Evolutionary conservation across 805 yeast species (phyloP).

Genomic region (Candida corydali): DNA sequence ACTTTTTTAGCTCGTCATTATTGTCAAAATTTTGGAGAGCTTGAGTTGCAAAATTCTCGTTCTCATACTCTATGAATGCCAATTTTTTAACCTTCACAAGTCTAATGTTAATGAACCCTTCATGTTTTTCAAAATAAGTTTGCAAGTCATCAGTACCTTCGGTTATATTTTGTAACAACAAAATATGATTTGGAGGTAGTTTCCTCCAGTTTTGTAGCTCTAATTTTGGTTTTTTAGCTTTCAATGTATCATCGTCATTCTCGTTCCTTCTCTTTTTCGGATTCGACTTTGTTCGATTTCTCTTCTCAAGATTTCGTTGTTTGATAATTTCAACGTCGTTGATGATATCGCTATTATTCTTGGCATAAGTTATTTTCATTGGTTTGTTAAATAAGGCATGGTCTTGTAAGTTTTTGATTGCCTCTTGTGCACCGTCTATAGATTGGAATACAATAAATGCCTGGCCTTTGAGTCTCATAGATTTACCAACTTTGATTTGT

Average conservation of each 20-base stretch:
- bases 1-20: conserved; percentile 8
- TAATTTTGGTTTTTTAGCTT: conserved; percentile 12
- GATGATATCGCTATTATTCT: conserved; percentile 40
- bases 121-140: conserved; percentile 41
- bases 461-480: conserved; percentile 72
- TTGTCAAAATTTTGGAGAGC: conserved; percentile 17
- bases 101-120: conserved; percentile 66
- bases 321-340: conserved; percentile 18
- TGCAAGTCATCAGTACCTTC: conserved; percentile 18
- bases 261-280: conserved; percentile 10
- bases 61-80: conserved; percentile 77
- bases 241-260: conserved; percentile 7
- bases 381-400: conserved; percentile 43
- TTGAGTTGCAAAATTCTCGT: conserved; percentile 45
- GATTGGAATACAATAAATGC: conserved; percentile 64
- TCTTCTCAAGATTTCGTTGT: conserved; percentile 16
- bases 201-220: conserved; percentile 18
- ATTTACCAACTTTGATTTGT: conserved; percentile 54
- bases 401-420: conserved; percentile 41
- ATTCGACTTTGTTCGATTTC: conserved; percentile 14
- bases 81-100: conserved; percentile 63
- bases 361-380: conserved; percentile 43
- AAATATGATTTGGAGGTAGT: conserved; percentile 64
- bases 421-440: conserved; percentile 40
- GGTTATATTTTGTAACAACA: conserved; percentile 67